Percentiles rank a stretch among this genome's conserved stretches.
Evolutionary conservation across 2,329 filamentous ascomycete genomes (phyloP).

Genomic region (Fusarium mundagurra): DNA sequence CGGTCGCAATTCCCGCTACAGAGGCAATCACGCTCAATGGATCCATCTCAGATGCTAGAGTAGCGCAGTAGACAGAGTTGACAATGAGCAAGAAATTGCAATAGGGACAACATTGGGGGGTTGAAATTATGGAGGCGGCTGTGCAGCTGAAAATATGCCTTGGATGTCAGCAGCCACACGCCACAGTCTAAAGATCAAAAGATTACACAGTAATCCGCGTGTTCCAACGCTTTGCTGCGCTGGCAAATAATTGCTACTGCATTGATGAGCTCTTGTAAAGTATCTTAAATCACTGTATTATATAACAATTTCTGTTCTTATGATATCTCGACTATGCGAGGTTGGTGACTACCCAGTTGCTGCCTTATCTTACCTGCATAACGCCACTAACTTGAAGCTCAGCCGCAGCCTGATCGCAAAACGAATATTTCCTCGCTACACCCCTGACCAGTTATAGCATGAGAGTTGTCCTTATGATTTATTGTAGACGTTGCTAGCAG

Average conservation of each 20-base stretch:
- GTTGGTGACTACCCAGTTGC: not conserved
- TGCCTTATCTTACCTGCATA: not conserved
- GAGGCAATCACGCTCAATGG: not conserved
- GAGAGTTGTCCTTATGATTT: too few relatives aligned
- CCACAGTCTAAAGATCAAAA: not conserved
- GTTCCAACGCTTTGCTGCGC: rapidly evolving
- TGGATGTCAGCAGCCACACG: not conserved
- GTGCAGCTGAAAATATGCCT: not conserved
- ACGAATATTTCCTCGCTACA: too few relatives aligned
- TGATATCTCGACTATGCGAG: too few relatives aligned
- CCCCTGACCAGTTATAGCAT: too few relatives aligned
- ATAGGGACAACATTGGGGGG: too few relatives aligned
- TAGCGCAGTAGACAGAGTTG: rapidly evolving
- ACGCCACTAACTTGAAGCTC: not conserved
- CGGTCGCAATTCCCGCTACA: not conserved
- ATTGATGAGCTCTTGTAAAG: rapidly evolving
- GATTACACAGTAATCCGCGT: not conserved
- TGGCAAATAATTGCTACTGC: rapidly evolving
- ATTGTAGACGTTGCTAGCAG: too few relatives aligned
- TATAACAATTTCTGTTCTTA: too few relatives aligned
- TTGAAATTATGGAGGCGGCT: not conserved
- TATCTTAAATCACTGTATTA: not conserved
- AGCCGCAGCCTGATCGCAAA: not conserved
- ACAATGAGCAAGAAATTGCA: not conserved
- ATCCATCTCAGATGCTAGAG: rapidly evolving